Conservation (phyloP, 768 basidiomycete genomes). For the Trametes meyenii region DNA sequence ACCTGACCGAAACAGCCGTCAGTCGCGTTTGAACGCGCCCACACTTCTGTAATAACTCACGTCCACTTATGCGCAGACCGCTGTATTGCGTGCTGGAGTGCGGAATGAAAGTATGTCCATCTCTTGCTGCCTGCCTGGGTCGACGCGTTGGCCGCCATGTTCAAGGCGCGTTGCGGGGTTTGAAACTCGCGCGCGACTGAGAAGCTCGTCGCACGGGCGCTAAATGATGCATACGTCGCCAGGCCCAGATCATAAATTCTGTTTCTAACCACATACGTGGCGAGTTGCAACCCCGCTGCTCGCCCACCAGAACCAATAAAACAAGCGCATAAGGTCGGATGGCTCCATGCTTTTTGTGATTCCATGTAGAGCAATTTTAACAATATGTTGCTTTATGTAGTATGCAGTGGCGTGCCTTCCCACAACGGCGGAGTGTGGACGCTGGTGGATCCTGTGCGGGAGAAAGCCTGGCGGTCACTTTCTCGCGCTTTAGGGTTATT, state of each 20-base stretch:
- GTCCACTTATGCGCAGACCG: conserved; percentile 57
- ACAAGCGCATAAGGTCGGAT: too few relatives aligned
- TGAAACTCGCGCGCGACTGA: not conserved
- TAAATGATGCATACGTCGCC: not conserved
- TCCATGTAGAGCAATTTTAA: not conserved
- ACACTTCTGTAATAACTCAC: conserved; percentile 35
- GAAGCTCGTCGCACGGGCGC: conserved; percentile 7
- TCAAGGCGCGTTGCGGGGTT: conserved; percentile 24
- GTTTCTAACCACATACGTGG: too few relatives aligned
- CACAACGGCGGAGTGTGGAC: conserved; percentile 3
- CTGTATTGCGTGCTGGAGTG: conserved; percentile 55
- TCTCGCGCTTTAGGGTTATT: not conserved
- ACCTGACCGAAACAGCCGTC: conserved; percentile 33
- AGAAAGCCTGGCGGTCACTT: not conserved
- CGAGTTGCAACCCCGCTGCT: too few relatives aligned
- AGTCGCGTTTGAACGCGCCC: not conserved
- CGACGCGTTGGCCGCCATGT: conserved; percentile 33
- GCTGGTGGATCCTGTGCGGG: not conserved
- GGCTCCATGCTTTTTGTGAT: not conserved
- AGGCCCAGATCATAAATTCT: not conserved
- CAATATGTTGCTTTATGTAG: not conserved
- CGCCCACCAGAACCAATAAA: too few relatives aligned
- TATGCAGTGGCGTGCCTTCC: not conserved
- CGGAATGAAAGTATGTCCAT: conserved; percentile 54
- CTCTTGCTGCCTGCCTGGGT: conserved; percentile 43